Evolutionary conservation across 331 rosid genomes (phyloP), one percentile per base, ranked within the genome.

Genomic region (Phaseolus coccineus): DNA sequence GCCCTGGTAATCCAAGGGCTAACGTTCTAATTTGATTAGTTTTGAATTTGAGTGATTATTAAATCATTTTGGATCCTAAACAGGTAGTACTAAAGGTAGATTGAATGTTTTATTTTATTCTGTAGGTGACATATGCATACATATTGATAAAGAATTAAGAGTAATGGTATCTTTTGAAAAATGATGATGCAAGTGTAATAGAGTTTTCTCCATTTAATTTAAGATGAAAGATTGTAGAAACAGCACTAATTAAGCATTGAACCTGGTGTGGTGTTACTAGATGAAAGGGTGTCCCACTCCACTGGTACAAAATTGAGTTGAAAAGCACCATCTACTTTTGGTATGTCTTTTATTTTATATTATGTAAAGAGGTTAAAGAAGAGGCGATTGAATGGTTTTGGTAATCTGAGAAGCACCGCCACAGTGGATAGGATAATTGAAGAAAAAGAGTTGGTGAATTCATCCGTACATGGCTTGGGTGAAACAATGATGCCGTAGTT

Each of bases 381-480:
- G 19, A 39, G 5, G 74, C 11, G 3, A 6, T 77, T 65, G 24
- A 66, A 77, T 64, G 81, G 55, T 37, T 77, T 28, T 76, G 80
- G 73, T 22, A 35, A 47, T 12, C 4, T 39, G 47, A 78, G 61
- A 69, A 69, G 76, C 75, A 66, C 69, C 61, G 76, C 51, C 69
- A 56, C 19, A 9, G 8, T 22, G 66, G 57, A 27, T 35, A 11
- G 47, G 13, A 62, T 14, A 40, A 77, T 27, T 30, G 62, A 74
- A 46, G 63, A 19, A 2, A 37, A 70, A 69, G 22, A 19, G 59
- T 31, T 33, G 82, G 76, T 47, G 71, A 59, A 16, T 47, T 73
- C n/a, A 65, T 58, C 77, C 83, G 62, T 79, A 35, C 78, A 79
- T 47, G 52, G 31, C 31, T 61, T 77, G 44, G 44, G 44, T 68